Evolutionary conservation across 148 eudicot genomes (phyloP), one percentile per base, ranked within the genome.

Genomic region (Hydrangea macrophylla): DNA sequence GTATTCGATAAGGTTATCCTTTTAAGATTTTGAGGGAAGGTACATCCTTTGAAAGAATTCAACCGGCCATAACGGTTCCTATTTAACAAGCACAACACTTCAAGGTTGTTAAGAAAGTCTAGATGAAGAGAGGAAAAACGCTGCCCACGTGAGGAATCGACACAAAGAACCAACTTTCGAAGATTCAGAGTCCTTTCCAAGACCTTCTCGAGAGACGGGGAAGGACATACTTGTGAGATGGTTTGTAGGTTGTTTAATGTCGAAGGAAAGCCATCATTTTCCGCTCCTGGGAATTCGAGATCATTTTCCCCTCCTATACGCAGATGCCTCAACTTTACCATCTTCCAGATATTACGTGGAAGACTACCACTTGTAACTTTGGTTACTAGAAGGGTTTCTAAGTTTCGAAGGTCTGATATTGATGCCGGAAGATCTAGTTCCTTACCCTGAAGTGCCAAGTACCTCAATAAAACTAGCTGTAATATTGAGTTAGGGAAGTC

Each of bases 251-350:
- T 48, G 5, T 65, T 40, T 15, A 48, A 26, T 17, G 15, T 1
- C n/a, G 2, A 30, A 3, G 17, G n/a, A 2, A 33, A 31, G 26
- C 33, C 42, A 37, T 65, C 22, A 32, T 32, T 37, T 8, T 0
- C 0, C 9, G 5, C n/a, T n/a, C n/a, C n/a, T n/a, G n/a, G 12
- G 18, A 7, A 4, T 7, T 8, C 31, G 18, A 31, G 44, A n/a
- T 30, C 26, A 48, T 35, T 5, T 13, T 0, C 1, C 37, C 59
- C 24, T 3, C 4, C 7, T 0, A 58, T 30, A 13, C 31, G 31
- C 7, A 73, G 32, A 40, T 73, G 58, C 12, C 71, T 67, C 60
- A 73, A 17, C n/a, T 37, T 65, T 31, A 1, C 22, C 65, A 57
- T 58, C 6, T 7, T 12, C 13, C 18, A 33, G n/a, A n/a, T n/a